Percentiles rank a stretch among this genome's conserved stretches.
Evolutionary conservation across 1,139 yeast species (phyloP).

Genomic region (Debaryomycetaceae sp.): DNA sequence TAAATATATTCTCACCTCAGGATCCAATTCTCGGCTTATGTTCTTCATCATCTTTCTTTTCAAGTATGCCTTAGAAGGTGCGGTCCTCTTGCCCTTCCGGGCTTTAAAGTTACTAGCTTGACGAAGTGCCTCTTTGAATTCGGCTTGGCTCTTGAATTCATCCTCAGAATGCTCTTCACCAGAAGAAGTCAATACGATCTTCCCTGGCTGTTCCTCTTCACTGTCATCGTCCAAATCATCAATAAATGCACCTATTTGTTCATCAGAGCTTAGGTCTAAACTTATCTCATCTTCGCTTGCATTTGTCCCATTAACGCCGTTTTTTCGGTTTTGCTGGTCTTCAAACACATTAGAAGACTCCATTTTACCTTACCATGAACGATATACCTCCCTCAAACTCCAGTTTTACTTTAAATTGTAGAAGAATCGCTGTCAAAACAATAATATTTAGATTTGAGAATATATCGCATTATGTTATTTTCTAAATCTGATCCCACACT

Average conservation of each 20-base stretch:
- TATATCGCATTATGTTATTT: constrained; percentile 1
- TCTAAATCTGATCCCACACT: background rate
- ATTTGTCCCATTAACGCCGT: constrained; percentile 1
- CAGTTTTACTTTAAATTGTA: background rate
- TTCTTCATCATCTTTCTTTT: constrained; percentile 33
- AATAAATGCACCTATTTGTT: constrained; percentile 13
- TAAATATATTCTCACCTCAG: constrained; percentile 63
- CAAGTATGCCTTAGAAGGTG: constrained; percentile 29
- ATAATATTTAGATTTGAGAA: constrained; percentile 6
- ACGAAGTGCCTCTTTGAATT: constrained; percentile 60
- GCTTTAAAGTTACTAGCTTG: constrained; percentile 59
- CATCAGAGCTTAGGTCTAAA: constrained; percentile 11
- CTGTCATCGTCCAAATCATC: constrained; percentile 15
- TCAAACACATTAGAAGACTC: constrained; percentile 16
- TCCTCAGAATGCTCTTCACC: constrained; percentile 29
- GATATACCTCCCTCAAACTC: background rate
- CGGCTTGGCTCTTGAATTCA: constrained; percentile 43
- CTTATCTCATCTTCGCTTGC: constrained; percentile 9
- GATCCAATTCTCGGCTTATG: constrained; percentile 53
- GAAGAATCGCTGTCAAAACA: background rate
- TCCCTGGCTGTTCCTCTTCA: constrained; percentile 10
- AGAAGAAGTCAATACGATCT: constrained; percentile 13
- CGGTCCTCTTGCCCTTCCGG: constrained; percentile 35
- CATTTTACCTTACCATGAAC: background rate
- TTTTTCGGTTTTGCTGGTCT: constrained; percentile 8